A percentile compares a stretch with the other conserved stretches of the same genome.
Evolutionary conservation across 2,329 filamentous ascomycete species (phyloP).

Genomic region (Trichoderma endophyticum): DNA sequence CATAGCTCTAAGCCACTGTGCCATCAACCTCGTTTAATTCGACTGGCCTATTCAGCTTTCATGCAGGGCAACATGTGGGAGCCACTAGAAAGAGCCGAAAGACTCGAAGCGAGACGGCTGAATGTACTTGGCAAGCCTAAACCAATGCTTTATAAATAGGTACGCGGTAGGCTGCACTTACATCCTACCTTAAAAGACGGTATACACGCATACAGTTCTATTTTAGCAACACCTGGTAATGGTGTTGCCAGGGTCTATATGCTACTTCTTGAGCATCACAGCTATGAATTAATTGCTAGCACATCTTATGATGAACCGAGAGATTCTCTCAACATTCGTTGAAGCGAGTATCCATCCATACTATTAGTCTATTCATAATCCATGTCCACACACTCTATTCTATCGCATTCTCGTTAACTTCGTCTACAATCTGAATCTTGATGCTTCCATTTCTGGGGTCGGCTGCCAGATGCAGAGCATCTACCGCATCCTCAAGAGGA

Average conservation of each 20-base stretch:
- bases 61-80: background rate
- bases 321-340: background rate
- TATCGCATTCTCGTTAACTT: background rate
- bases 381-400: background rate
- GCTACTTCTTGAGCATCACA: background rate
- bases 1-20: background rate
- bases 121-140: background rate
- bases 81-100: background rate
- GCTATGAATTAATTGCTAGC: background rate
- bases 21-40: background rate
- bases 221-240: background rate
- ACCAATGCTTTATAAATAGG: background rate
- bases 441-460: constrained; percentile 1
- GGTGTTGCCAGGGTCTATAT: background rate
- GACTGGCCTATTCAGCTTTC: background rate
- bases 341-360: background rate
- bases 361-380: background rate
- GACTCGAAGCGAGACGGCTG: background rate
- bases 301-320: background rate
- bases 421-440: constrained; percentile 9
- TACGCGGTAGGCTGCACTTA: background rate
- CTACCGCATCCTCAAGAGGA: background rate
- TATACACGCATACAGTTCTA: background rate
- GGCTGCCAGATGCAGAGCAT: constrained; percentile 1
- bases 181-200: background rate